phyloP scores from a whole-genome alignment of 2,329 filamentous ascomycete genomes.

The Ophiostoma tasmaniense region DNA sequence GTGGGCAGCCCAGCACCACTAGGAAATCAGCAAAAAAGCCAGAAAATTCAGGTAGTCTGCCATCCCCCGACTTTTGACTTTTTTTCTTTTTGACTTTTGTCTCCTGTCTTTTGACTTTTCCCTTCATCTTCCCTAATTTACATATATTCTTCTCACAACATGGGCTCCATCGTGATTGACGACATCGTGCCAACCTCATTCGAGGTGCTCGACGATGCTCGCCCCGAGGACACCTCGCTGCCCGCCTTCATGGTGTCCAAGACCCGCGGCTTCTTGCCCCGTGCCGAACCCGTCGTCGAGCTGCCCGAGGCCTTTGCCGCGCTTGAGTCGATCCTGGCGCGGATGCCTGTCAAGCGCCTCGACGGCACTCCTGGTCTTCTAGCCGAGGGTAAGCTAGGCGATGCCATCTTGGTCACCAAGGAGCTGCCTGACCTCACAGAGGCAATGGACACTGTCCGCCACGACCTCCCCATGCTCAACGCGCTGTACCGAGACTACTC shows the following conservation, averaged over 20 bases:
- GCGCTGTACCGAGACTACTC: slow-evolving; percentile 87
- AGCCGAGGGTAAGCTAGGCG: slow-evolving; percentile 63
- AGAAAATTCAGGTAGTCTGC: slow-evolving; percentile 2
- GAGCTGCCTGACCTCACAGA: slow-evolving; percentile 69
- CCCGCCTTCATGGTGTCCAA: slow-evolving; percentile 75
- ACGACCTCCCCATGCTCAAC: slow-evolving; percentile 71
- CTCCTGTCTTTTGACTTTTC: not conserved
- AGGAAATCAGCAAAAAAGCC: not conserved
- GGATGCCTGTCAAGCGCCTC: slow-evolving; percentile 69
- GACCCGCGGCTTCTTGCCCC: slow-evolving; percentile 64
- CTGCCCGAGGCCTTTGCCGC: slow-evolving; percentile 67
- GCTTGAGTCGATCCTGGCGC: slow-evolving; percentile 62
- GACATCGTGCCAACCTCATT: slow-evolving; percentile 34
- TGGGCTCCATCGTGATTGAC: slow-evolving; percentile 35
- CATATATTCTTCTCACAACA: slow-evolving; percentile 23
- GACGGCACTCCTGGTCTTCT: slow-evolving; percentile 71
- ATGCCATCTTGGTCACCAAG: slow-evolving; percentile 52
- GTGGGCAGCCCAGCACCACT: not conserved
- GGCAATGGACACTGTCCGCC: slow-evolving; percentile 61
- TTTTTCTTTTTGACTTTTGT: not conserved
- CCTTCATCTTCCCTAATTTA: not conserved
- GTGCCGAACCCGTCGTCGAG: slow-evolving; percentile 50
- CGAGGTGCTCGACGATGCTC: slow-evolving; percentile 54
- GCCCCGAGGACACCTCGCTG: slow-evolving; percentile 52
- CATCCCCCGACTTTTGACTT: not conserved